Evolutionary conservation across 306 rosid genomes (phyloP), one percentile per base, ranked within the genome.

Genomic region (Hippophae rhamnoides): DNA sequence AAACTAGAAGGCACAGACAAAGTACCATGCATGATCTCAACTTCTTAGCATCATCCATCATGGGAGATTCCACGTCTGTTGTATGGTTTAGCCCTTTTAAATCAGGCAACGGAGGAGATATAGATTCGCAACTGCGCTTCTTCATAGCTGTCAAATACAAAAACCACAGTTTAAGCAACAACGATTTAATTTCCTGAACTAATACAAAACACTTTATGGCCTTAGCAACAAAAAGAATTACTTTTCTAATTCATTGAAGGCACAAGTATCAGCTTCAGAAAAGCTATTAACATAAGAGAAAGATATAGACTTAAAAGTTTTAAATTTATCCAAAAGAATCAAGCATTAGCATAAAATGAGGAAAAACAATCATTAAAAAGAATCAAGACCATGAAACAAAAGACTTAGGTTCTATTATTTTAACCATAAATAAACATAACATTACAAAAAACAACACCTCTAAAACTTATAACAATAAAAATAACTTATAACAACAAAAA

Each of bases 61-160:
- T 50, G 31, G 57, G 54, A 61, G 79, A 79, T 71, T 81, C 76
- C 38, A 38, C 69, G 66, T 73, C 81, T 65, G 64, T 58, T 61
- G 70, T 61, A 57, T 66, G 74, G 73, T 42, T 75, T 77, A 49
- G 66, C 81, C 74, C 83, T 74, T 81, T 80, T 66, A 85, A 72
- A 68, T 81, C 81, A 31, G 54, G 71, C 44, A 74, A 70, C 50
- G 61, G 64, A 8, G 66, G 72, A 60, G 84, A 64, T 55, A 68
- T 31, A 55, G 83, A 83, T 60, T 83, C 84, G 41, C 81, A 74
- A 74, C 58, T 52, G 45, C 95, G 86, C 79, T 89, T 89, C 84
- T 81, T 89, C 78, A 75, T 80, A 27, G 92, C 95, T 86, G 78
- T 11, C 68, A 56, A 54, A 70, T 31, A 3, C 41, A 31, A 31